Evolutionary conservation across 805 yeast genomes (phyloP), one percentile per base, ranked within the genome.

Genomic region (Hanseniaspora meyeri): DNA sequence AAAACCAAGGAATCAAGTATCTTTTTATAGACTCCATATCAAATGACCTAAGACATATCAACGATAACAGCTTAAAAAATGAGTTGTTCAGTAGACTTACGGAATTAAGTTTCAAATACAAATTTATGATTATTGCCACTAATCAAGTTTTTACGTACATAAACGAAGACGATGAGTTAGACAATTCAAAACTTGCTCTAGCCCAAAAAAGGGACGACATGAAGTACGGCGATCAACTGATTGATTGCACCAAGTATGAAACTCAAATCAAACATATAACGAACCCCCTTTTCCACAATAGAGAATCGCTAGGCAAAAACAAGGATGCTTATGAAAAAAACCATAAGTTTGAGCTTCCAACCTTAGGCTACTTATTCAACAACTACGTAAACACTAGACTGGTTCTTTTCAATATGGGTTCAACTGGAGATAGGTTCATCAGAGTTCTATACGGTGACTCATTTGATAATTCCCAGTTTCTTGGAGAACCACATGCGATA

Each of bases 21-120:
- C 14, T 51, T 6, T 51, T 51, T 31, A 51, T 51, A 27, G 55
- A 51, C 32, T 51, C 55, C 6, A 51, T 51, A 36, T 51, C 55
- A 11, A 51, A 51, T 51, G 55, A 51, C 29, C 24, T 51, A 4
- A 36, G 55, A 12, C 55, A 51, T 24, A 29, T 51, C 16, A 51
- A 45, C n/a, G 55, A 51, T 27, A 51, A 51, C 36, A 27, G 27
- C 16, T 37, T 51, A 27, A 51, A 51, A 45, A n/a, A 51, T 19
- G 47, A 40, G 20, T 11, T 51, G 4, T 51, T 51, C 17, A 45
- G 29, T 17, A 43, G 45, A 29, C 39, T 51, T 14, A 17, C 50
- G 16, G 45, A 51, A 29, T 17, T 51, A 8, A 51, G 55, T 38
- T 51, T 43, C n/a, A 51, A 51, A 38, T 51, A 43, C n/a, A 51